phyloP scores from a whole-genome alignment of 2,329 filamentous ascomycete species.

The Claviceps maximensis region DNA sequence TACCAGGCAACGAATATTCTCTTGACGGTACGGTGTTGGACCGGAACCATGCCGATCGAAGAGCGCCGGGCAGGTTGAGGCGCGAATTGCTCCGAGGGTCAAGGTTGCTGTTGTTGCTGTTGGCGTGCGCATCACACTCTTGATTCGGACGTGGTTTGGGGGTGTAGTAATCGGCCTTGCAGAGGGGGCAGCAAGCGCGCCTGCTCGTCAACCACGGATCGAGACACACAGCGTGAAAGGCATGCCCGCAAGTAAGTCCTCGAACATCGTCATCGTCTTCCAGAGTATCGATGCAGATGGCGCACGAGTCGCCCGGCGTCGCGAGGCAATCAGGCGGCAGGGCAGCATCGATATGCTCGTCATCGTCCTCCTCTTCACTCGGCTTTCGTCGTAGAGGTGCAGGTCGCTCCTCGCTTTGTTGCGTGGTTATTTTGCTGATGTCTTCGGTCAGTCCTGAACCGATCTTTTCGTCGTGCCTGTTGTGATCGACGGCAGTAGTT shows the following conservation, averaged over 20 bases:
- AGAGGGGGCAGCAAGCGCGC: constrained; percentile 89
- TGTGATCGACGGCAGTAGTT: constrained; percentile 8
- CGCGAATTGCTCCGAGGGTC: constrained; percentile 28
- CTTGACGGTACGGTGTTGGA: constrained; percentile 4
- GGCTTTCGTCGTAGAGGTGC: constrained; percentile 25
- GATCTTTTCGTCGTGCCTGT: constrained; percentile 8
- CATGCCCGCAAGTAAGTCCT: constrained; percentile 89
- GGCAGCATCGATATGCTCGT: constrained; percentile 67
- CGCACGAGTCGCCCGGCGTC: constrained; percentile 81
- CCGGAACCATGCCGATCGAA: constrained; percentile 28
- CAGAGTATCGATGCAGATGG: constrained; percentile 87
- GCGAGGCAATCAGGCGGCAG: constrained; percentile 69
- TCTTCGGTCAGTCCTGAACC: constrained; percentile 9
- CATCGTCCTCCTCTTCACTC: constrained; percentile 35
- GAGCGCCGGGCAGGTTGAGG: constrained; percentile 32
- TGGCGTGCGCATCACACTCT: constrained; percentile 12
- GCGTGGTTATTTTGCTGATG: constrained; percentile 14
- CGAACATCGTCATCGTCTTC: constrained; percentile 95
- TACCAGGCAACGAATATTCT: background rate
- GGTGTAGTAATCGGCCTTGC: constrained; percentile 95
- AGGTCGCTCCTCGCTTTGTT: constrained; percentile 12
- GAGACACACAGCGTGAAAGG: constrained; percentile 90
- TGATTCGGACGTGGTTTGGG: constrained; percentile 65
- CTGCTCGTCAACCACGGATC: constrained; percentile 94
- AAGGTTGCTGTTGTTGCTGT: constrained; percentile 12